Evolutionary conservation across 306 rosid genomes (phyloP), one percentile per base, ranked within the genome.

Genomic region (Medicago lupulina): DNA sequence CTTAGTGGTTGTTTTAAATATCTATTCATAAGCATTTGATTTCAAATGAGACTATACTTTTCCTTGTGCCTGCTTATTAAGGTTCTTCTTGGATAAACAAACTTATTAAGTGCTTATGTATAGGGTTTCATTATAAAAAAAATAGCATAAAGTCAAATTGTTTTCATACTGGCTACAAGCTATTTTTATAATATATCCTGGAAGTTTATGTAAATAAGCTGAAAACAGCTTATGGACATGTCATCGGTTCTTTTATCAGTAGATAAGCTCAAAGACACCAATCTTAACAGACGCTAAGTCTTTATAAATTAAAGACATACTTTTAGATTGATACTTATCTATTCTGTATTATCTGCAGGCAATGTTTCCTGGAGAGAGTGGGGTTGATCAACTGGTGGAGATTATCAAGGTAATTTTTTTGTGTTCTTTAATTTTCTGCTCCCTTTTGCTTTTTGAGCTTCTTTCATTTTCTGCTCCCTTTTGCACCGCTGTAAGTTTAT

Each of bases 341-440:
- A 59, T 74, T 43, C 63, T 66, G 11, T 54, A 51, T 81, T 73
- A 5, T 79, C 66, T 89, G 85, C 93, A 94, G 98, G 97, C 98
- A 15, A 61, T 94, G 86, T 94, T 94, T 90, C 98, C 98, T 8
- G 98, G 98, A 40, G 98, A 91, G 75, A 94, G 96, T 76, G 97
- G 97, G 16, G 96, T 94, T 76, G 98, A 94, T 91, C 98, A 94
- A 79, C 83, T 94, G 81, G 98, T 94, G 15, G 97, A 94, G 87
- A 94, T 94, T 69, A 94, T 94, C 59, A 94, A 94, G 95, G 98
- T 94, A 72, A 28, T 25, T n/a, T 50, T 71, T 5, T 69, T 39
- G 47, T 67, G 15, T 31, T 31, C 36, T 31, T 31, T 31, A 5
- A 3, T 31, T 31, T 31, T 38, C 55, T 8, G 19, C 19, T 5